Evolutionary conservation across 768 basidiomycete genomes (phyloP), one percentile per base, ranked within the genome.

Genomic region (Tricholoma terreum): DNA sequence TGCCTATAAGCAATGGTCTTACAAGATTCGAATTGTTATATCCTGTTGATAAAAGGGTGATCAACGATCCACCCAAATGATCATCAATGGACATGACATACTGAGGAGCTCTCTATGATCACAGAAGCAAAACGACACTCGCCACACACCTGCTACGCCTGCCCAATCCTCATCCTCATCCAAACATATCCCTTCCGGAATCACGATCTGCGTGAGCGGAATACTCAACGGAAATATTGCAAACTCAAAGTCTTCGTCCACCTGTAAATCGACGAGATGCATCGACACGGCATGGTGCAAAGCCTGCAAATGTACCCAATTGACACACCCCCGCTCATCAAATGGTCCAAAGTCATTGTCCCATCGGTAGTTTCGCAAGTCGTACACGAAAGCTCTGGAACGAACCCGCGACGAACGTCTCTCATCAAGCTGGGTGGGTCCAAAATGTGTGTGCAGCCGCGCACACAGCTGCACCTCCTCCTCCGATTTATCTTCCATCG

Each of bases 31-130:
- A 61, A 17, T 69, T 73, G 59, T 88, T 88, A 58, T 80, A 85
- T 38, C 52, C 66, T 67, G 24, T 38, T 2, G 11, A 10, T 22
- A 17, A 38, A 33, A 9, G 43, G n/a, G 7, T 5, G 11, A 33
- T 51, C 15, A 56, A 50, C 31, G 27, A 19, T 27, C 14, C 27
- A 40, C 14, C 12, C 19, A 33, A 31, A 52, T 12, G 10, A 11
- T 19, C n/a, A 31, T 17, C 31, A 27, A 17, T 60, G 52, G 65
- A 62, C 24, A 33, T 51, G 12, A 73, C 86, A 67, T 63, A 89
- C 87, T 70, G 40, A 87, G 62, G 35, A 90, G 75, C 48, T 85
- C 84, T 5, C 84, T 71, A 63, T 90, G 87, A 65, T 90, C 87
- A 52, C 81, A 78, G 63, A 86, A 90, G 52, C 80, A 84, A 63